Conservation (phyloP, 2,329 filamentous ascomycete species). For the Sporothrix euskadiensis region DNA sequence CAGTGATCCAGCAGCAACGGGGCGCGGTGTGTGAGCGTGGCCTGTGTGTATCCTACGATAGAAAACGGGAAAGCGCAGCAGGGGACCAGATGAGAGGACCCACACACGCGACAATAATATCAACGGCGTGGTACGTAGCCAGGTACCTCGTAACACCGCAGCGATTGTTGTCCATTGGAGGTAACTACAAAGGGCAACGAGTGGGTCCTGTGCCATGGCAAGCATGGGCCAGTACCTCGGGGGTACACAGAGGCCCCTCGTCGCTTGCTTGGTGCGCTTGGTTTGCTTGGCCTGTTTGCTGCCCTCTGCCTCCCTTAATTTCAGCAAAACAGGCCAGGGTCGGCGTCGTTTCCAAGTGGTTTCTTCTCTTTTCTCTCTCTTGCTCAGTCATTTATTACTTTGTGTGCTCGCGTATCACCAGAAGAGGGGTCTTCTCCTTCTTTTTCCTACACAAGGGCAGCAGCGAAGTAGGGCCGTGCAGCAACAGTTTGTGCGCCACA, state of each 20-base stretch:
- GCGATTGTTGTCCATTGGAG: background rate
- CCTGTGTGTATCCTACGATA: background rate
- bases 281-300: background rate
- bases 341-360: background rate
- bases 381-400: background rate
- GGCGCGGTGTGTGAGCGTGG: background rate
- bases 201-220: background rate
- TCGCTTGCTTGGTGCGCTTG: slow-evolving; percentile 8
- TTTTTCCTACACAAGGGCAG: background rate
- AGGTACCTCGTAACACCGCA: background rate
- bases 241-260: slow-evolving; percentile 3
- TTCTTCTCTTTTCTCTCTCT: background rate
- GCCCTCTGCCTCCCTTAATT: slow-evolving; percentile 15
- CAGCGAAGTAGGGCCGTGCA: slow-evolving; percentile 4
- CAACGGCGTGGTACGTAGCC: slow-evolving; percentile 10
- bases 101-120: slow-evolving; percentile 27
- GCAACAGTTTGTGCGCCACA: background rate
- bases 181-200: background rate
- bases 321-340: slow-evolving; percentile 11
- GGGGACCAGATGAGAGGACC: slow-evolving; percentile 26
- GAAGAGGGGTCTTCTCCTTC: background rate
- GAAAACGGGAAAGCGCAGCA: slow-evolving; percentile 26
- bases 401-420: background rate
- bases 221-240: slow-evolving; percentile 5
- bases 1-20: background rate